Evolutionary conservation across 176 grass and related monocot genomes (phyloP).

Genomic region (Carex pumila): DNA sequence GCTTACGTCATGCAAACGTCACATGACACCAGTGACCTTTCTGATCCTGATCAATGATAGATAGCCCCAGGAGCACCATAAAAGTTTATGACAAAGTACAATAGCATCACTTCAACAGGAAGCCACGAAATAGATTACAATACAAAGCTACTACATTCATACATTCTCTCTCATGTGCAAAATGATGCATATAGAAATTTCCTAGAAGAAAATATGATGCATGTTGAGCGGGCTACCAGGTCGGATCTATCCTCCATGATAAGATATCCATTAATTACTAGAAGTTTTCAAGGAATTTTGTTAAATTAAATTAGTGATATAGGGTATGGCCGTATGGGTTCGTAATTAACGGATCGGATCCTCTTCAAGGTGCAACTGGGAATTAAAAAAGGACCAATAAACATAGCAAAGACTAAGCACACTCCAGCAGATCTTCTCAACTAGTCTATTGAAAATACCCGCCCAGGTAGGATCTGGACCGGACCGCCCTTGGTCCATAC

Average conservation of each 20-base stretch:
- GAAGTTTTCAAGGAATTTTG: neutral
- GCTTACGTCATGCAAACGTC: conserved; percentile 58
- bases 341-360: neutral
- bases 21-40: conserved; percentile 23
- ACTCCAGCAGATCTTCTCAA: neutral
- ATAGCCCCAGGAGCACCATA: conserved; percentile 26
- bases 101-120: conserved; percentile 64
- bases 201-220: neutral
- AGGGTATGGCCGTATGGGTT: neutral
- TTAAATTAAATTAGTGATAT: neutral
- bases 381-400: neutral
- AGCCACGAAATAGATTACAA: conserved; percentile 39
- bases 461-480: too few species aligned
- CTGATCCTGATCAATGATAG: conserved; percentile 31
- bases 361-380: neutral
- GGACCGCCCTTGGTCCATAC: too few species aligned
- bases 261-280: neutral
- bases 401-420: conserved; percentile 9
- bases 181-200: neutral
- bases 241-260: neutral
- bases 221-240: neutral
- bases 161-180: conserved; percentile 7
- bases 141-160: neutral
- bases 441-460: too few species aligned
- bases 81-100: conserved; percentile 61